phyloP scores from a whole-genome alignment of 768 basidiomycete genomes.

The Postia placenta region DNA sequence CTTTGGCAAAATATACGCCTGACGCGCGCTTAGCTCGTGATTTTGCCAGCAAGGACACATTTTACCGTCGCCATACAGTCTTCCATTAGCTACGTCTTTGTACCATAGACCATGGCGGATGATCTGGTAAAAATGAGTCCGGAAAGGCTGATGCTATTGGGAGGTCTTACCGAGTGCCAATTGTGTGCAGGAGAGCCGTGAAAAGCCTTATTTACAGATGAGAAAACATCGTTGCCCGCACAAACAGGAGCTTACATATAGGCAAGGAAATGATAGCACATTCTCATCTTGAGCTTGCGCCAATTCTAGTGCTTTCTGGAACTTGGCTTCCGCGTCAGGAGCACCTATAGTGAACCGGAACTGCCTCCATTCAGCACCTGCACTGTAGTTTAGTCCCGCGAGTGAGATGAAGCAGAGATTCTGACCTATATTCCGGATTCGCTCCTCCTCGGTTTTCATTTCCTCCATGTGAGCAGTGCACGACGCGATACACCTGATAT shows the following conservation, averaged over 20 bases:
- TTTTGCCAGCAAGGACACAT: background rate
- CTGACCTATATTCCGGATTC: conserved; percentile 47
- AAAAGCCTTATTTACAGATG: conserved; percentile 41
- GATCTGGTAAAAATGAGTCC: conserved; percentile 40
- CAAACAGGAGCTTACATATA: conserved; percentile 21
- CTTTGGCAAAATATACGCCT: conserved; percentile 65
- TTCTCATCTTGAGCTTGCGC: conserved; percentile 35
- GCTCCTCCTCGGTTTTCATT: conserved; percentile 46
- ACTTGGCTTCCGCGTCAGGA: conserved; percentile 67
- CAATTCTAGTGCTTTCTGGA: conserved; percentile 36
- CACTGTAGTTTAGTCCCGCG: background rate
- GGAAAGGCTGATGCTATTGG: background rate
- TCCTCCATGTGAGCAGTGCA: conserved; percentile 69
- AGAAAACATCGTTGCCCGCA: background rate
- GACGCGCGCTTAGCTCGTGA: conserved; percentile 7
- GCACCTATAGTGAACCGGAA: conserved; percentile 68
- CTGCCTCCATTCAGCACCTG: conserved; percentile 49
- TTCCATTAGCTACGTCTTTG: conserved; percentile 47
- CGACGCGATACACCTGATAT: conserved; percentile 59
- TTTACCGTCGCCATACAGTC: conserved; percentile 57
- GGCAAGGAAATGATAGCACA: conserved; percentile 34
- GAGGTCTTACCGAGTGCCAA: conserved; percentile 57
- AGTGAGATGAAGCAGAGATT: too few species aligned
- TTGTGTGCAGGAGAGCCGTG: conserved; percentile 61
- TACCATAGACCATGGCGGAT: conserved; percentile 70